A percentile compares a stretch with the other conserved stretches of the same genome.
phyloP scores from a whole-genome alignment of 257 asterid genomes.

The Anisodus acutangulus region DNA sequence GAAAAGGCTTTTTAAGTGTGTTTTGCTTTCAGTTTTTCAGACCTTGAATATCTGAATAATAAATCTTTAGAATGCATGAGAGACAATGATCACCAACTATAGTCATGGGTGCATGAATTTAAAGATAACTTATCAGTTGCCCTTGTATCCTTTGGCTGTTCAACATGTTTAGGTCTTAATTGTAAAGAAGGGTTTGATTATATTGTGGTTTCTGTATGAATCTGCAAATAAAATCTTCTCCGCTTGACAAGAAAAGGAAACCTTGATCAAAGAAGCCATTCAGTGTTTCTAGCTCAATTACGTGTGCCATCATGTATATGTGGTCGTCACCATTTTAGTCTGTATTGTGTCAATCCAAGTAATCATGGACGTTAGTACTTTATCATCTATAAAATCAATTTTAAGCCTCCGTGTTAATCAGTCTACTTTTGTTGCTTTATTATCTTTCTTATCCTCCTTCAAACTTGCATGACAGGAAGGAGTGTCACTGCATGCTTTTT shows the following conservation, averaged over 20 bases:
- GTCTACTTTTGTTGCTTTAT: background rate
- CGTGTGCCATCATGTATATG: background rate
- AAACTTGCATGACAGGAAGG: constrained; percentile 59
- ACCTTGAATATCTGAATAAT: background rate
- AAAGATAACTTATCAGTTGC: background rate
- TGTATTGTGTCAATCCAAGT: constrained; percentile 2
- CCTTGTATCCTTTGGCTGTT: background rate
- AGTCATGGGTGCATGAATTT: background rate
- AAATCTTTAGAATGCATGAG: background rate
- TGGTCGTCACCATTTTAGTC: background rate
- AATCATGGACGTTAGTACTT: background rate
- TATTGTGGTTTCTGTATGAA: background rate
- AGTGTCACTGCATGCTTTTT: constrained; percentile 97
- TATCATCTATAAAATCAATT: background rate
- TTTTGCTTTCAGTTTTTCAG: background rate
- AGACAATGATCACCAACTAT: background rate
- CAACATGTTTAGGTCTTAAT: background rate
- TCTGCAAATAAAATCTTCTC: background rate
- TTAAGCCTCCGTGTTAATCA: background rate
- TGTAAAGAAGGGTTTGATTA: background rate
- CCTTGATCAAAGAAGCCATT: background rate
- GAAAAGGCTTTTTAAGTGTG: background rate
- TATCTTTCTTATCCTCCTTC: background rate
- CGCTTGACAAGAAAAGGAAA: background rate
- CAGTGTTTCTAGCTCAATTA: constrained; percentile 22